Percentiles rank a stretch among this genome's conserved stretches.
Conservation (phyloP, 2,329 filamentous ascomycete genomes). For the Chaetomium strumarium region DNA sequence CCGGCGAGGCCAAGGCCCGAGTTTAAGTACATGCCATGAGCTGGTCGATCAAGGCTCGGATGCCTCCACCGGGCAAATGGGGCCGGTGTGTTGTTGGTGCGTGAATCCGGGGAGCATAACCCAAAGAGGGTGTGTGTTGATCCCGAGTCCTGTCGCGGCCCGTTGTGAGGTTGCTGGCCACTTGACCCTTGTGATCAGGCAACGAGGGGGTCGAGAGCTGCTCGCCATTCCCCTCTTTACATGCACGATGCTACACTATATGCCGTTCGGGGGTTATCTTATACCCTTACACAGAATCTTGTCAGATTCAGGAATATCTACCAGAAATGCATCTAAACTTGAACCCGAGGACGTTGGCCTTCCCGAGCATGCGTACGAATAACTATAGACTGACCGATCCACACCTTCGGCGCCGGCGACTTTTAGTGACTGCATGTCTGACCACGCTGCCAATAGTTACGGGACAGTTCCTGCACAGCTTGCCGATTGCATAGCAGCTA, state of each 20-base stretch:
- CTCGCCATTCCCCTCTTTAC: no score
- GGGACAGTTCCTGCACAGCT: constrained; percentile 1
- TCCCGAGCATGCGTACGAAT: no score
- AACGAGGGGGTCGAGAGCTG: no score
- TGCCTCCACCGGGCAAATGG: neutral
- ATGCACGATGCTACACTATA: no score
- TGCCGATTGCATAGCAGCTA: constrained; percentile 8
- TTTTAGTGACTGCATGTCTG: neutral
- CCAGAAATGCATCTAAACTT: no score
- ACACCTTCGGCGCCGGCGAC: neutral
- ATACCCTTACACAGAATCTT: no score
- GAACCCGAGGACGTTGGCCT: no score
- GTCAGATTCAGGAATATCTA: no score
- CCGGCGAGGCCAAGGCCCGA: neutral
- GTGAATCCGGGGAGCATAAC: constrained; percentile 9
- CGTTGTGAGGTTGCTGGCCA: constrained; percentile 5
- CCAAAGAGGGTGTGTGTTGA: constrained; percentile 11
- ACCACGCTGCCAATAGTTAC: neutral
- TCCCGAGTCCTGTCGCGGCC: neutral
- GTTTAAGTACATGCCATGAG: neutral
- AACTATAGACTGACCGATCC: no score
- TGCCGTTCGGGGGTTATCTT: no score
- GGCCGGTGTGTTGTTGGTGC: neutral
- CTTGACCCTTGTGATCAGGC: neutral
- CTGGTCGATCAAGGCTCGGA: neutral